A percentile compares a stretch with the other conserved stretches of the same genome.
Conservation (phyloP, 805 yeast genomes). For the Tetrapisispora namnaoensis region DNA sequence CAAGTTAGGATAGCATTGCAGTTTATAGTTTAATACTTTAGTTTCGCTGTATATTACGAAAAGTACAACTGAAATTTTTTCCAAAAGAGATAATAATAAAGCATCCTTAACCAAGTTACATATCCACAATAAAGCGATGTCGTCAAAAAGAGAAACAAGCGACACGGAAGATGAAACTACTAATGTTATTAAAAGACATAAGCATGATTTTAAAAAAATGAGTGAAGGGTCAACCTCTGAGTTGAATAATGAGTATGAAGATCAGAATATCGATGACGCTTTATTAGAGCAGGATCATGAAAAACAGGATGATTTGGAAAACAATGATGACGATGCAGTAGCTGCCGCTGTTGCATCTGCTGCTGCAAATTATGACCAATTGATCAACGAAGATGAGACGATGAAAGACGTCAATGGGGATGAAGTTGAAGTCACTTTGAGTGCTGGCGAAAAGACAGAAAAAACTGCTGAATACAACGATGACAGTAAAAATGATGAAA, state of each 20-base stretch:
- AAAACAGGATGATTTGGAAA: constrained; percentile 2
- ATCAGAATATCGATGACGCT: constrained; percentile 26
- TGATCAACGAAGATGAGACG: constrained; percentile 16
- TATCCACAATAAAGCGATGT: neutral
- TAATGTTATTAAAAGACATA: constrained; percentile 1
- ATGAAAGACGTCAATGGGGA: constrained; percentile 6
- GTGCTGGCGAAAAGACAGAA: neutral
- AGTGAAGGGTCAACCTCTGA: constrained; percentile 2
- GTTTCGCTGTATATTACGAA: too few species aligned
- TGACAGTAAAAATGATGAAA: constrained; percentile 4
- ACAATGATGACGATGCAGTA: constrained; percentile 5
- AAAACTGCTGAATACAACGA: constrained; percentile 4
- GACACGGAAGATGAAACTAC: neutral
- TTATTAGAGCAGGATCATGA: constrained; percentile 8
- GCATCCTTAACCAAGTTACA: neutral
- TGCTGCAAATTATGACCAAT: constrained; percentile 19
- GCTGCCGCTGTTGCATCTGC: constrained; percentile 23
- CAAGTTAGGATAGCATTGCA: too few species aligned
- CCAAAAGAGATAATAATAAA: neutral
- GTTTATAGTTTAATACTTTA: too few species aligned
- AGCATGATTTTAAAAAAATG: neutral
- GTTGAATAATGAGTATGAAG: constrained; percentile 9
- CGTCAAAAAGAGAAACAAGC: neutral
- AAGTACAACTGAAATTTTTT: too few species aligned
- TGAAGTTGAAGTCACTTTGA: neutral